These are phyloP conservation scores for Penicillium silybi DNA, from an alignment of 495 filamentous ascomycete genomes.

Conservation along the genomic window DNA sequence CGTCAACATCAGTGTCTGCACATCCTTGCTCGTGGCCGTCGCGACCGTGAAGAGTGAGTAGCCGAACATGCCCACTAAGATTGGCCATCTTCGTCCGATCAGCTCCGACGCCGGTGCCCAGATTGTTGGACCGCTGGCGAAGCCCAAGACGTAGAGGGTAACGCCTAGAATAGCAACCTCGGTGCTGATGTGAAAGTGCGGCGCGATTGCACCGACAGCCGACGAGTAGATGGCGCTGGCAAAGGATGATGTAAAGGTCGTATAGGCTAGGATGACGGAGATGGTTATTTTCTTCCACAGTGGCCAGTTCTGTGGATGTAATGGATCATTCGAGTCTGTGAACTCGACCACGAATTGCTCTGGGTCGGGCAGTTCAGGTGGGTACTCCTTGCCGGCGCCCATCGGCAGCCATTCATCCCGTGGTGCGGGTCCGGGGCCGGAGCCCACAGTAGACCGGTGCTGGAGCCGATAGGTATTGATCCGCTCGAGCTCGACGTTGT, in stretches of 20 bases:
- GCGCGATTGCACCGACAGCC: slow-evolving; percentile 33
- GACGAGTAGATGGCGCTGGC: slow-evolving; percentile 52
- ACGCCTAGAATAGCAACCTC: slow-evolving; percentile 53
- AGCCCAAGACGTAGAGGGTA: slow-evolving; percentile 53
- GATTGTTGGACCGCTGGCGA: slow-evolving; percentile 48
- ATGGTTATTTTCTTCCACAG: slow-evolving; percentile 19
- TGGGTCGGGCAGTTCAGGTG: slow-evolving; percentile 39
- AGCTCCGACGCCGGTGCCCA: slow-evolving; percentile 74
- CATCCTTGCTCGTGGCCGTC: slow-evolving; percentile 54
- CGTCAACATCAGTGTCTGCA: slow-evolving; percentile 50
- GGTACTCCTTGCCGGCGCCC: slow-evolving; percentile 42
- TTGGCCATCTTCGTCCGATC: slow-evolving; percentile 55
- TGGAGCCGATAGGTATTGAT: slow-evolving; percentile 34
- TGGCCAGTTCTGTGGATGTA: slow-evolving; percentile 53
- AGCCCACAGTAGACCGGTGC: slow-evolving; percentile 34
- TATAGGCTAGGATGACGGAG: slow-evolving; percentile 37
- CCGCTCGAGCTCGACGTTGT: slow-evolving; percentile 29
- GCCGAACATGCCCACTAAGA: slow-evolving; percentile 48
- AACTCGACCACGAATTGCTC: slow-evolving; percentile 54
- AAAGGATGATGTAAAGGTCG: slow-evolving; percentile 52
- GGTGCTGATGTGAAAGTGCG: slow-evolving; percentile 43
- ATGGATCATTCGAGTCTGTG: slow-evolving; percentile 45
- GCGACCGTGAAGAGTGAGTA: slow-evolving; percentile 54
- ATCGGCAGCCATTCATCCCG: slow-evolving; percentile 31
- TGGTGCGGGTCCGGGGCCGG: slow-evolving; percentile 15